Evolutionary conservation across 2,329 filamentous ascomycete species (phyloP).

Genomic region (Coniochaeta ligniaria): DNA sequence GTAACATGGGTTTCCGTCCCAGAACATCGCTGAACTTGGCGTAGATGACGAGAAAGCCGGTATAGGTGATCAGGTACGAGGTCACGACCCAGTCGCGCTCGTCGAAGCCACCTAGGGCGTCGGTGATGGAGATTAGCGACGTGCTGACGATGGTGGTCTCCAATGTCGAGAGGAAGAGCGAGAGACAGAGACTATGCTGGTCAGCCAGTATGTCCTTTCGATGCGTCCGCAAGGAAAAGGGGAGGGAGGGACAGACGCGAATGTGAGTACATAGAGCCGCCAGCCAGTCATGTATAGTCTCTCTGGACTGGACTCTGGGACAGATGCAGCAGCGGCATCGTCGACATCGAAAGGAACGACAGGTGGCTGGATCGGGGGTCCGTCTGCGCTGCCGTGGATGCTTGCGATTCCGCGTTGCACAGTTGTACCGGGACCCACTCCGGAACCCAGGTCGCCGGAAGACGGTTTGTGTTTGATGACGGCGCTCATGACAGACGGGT

Average conservation of each 20-base stretch:
- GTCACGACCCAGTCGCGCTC: background rate
- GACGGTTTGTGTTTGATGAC: conserved; percentile 38
- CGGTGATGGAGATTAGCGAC: background rate
- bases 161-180: background rate
- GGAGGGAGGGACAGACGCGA: background rate
- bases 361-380: background rate
- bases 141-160: background rate
- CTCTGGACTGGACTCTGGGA: background rate
- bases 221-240: background rate
- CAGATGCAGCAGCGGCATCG: background rate
- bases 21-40: background rate
- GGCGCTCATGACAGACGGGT: conserved; percentile 15
- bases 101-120: background rate
- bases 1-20: background rate
- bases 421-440: background rate
- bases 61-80: background rate
- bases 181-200: background rate
- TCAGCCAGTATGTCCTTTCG: background rate
- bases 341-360: background rate
- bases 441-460: conserved; percentile 18
- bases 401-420: background rate
- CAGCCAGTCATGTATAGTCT: background rate
- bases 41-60: background rate
- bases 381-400: background rate
- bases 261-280: background rate